Conservation (phyloP, 2,329 filamentous ascomycete genomes). For the Cladobotryum mycophilum region DNA sequence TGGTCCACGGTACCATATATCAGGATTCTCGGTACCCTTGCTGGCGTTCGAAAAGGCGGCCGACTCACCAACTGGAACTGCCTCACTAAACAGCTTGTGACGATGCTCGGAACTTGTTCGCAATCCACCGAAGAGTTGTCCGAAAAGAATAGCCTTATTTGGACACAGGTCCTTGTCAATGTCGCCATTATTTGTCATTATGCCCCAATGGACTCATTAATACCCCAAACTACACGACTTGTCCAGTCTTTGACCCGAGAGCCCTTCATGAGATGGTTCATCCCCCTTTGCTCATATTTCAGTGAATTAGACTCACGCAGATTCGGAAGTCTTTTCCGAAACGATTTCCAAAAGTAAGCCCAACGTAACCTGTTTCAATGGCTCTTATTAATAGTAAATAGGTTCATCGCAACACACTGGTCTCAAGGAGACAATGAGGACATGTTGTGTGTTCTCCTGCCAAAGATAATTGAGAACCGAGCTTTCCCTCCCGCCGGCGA, state of each 20-base stretch:
- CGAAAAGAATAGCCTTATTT: conserved; percentile 38
- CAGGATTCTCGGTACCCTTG: conserved; percentile 59
- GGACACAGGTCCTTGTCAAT: conserved; percentile 52
- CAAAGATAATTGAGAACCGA: conserved; percentile 52
- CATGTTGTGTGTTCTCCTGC: conserved; percentile 61
- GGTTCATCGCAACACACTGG: conserved; percentile 73
- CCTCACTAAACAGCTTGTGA: conserved; percentile 51
- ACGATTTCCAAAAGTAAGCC: conserved; percentile 71
- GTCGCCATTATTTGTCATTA: conserved; percentile 64
- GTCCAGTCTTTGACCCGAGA: conserved; percentile 59
- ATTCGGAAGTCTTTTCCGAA: conserved; percentile 73
- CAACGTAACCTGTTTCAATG: conserved; percentile 14
- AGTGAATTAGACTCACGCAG: conserved; percentile 65
- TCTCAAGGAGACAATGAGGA: conserved; percentile 58
- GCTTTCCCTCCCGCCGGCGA: conserved; percentile 49
- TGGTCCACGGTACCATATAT: conserved; percentile 44
- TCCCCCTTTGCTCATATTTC: conserved; percentile 79
- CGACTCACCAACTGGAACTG: conserved; percentile 67
- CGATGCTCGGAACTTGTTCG: conserved; percentile 42
- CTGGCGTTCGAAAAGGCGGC: conserved; percentile 75
- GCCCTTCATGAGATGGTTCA: conserved; percentile 64
- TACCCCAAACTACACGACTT: conserved; percentile 62
- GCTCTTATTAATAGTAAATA: conserved; percentile 23
- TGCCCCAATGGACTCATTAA: conserved; percentile 71
- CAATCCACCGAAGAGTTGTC: conserved; percentile 26